These are phyloP conservation scores for Mycena venus DNA, from an alignment of 768 basidiomycete species.

Conservation along the genomic window DNA sequence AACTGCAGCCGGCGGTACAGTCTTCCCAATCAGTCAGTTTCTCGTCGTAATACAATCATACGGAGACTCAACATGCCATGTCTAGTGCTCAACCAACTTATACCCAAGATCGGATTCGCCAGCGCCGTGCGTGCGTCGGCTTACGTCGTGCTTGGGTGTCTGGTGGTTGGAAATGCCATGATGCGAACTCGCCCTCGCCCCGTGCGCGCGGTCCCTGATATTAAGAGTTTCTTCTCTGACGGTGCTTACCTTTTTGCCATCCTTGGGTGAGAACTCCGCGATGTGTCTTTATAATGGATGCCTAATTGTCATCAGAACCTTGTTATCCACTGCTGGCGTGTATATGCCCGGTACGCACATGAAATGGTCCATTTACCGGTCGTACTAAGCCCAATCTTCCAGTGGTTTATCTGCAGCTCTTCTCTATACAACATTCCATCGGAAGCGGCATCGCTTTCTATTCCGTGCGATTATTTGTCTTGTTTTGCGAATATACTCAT, in stretches of 20 bases:
- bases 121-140: conserved; percentile 46
- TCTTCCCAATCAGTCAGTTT: conserved; percentile 22
- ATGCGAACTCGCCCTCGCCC: conserved; percentile 37
- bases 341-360: conserved; percentile 25
- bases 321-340: conserved; percentile 26
- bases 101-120: conserved; percentile 41
- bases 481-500: not conserved
- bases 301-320: not conserved
- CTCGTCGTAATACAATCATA: not conserved
- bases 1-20: conserved; percentile 18
- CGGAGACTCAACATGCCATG: not conserved
- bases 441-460: conserved; percentile 32
- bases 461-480: conserved; percentile 21
- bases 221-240: conserved; percentile 49
- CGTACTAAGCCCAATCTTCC: conserved; percentile 8
- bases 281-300: not conserved
- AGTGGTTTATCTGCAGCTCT: conserved; percentile 32
- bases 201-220: conserved; percentile 31
- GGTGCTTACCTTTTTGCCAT: conserved; percentile 44
- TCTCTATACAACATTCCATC: conserved; percentile 38
- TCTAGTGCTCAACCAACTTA: conserved; percentile 31
- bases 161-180: conserved; percentile 44
- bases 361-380: not conserved
- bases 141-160: conserved; percentile 41
- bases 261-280: conserved; percentile 40